Evolutionary conservation across 2,329 filamentous ascomycete genomes (phyloP), one percentile per base, ranked within the genome.

Genomic region (Clarireedia sp.): DNA sequence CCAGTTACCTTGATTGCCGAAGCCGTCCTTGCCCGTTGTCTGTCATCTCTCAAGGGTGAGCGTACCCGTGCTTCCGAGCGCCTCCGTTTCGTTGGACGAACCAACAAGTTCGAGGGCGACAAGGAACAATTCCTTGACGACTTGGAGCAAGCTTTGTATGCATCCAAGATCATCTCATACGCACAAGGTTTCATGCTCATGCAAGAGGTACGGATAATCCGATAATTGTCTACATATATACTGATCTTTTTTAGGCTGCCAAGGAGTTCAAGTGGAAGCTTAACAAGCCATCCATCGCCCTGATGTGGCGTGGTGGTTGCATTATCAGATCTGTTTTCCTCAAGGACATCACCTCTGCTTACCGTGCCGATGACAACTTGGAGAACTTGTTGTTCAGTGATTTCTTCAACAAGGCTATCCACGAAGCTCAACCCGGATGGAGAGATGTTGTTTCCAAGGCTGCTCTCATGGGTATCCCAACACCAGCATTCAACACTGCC

Each of bases 181-280:
- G 90, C 94, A 64, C 94, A 99, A 79, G 94, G 94, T 72, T 99
- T 99, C 84, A 97, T 97, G 92, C 83, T 99, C 71, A 97, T 99
- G 83, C 92, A 97, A 79, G 87, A 95, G 78, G 90, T 91, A 75
- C 23, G 44, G 14, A 23, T 36, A 7, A 7, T 23, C 16, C n/a
- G 46, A 44, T 8, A 44, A 21, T 37, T 16, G 23, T 49, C 26
- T 47, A 23, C 21, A 7, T 55, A 19, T 47, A 59, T 58, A 51
- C 65, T 71, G 60, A 69, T 64, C 53, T 41, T 41, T 53, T 62
- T 57, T 66, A 94, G 89, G 92, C 94, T 67, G 94, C 92, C 75
- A 90, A 87, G 76, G 89, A 97, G 75, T 99, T 95, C 79, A 75
- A 77, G 67, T 99, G 94, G 94, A 96, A 96, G 83, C 87, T 99